Percentiles rank a stretch among this genome's conserved stretches.
Conservation (phyloP, 352 stramenopile genomes). For the Phytophthora pistaciae region DNA sequence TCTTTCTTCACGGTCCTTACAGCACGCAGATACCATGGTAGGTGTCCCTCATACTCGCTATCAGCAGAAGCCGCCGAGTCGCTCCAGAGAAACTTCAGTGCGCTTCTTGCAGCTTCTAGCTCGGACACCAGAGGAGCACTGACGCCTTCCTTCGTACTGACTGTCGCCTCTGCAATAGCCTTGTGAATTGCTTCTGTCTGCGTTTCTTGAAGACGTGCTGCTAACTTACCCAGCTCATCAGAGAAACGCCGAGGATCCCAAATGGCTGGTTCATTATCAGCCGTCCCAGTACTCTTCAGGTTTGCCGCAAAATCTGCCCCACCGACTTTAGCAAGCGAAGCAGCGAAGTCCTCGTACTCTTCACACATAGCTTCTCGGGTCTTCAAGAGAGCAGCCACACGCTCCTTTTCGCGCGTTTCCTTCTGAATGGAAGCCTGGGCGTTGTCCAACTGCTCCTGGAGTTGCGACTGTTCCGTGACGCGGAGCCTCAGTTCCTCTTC, state of each 20-base stretch:
- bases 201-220: conserved; percentile 34
- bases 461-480: conserved; percentile 43
- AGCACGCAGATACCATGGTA: conserved; percentile 69
- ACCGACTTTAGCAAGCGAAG: conserved; percentile 34
- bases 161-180: conserved; percentile 41
- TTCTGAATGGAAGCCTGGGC: conserved; percentile 41
- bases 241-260: conserved; percentile 48
- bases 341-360: conserved; percentile 41
- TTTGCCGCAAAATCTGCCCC: conserved; percentile 12
- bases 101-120: conserved; percentile 57
- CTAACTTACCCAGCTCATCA: conserved; percentile 39
- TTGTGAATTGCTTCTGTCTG: conserved; percentile 38
- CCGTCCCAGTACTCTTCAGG: conserved; percentile 16
- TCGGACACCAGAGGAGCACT: conserved; percentile 50
- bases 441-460: conserved; percentile 50
- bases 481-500: conserved; percentile 45
- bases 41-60: conserved; percentile 46
- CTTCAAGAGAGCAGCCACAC: conserved; percentile 26
- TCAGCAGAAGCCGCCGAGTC: conserved; percentile 8
- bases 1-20: conserved; percentile 47
- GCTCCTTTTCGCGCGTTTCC: conserved; percentile 30
- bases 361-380: conserved; percentile 34
- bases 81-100: conserved; percentile 40
- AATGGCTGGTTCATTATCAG: conserved; percentile 14
- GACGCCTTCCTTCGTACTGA: conserved; percentile 33